Conservation (phyloP, 345 rosid genomes). For the Erucastrum elatum region DNA sequence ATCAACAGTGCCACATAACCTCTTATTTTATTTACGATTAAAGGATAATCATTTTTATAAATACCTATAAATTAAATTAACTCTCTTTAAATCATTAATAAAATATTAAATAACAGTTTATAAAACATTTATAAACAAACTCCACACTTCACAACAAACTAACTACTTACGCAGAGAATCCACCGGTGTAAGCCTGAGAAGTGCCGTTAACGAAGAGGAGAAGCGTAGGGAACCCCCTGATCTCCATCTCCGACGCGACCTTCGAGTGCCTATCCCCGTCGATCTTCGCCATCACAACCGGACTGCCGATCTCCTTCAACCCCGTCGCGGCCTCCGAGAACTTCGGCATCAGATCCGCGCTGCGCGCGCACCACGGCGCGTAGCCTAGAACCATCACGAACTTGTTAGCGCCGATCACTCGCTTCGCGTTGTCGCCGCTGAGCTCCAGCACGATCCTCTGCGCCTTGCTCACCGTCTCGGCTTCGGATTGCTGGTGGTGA, state of each 20-base stretch:
- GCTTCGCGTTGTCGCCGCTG: constrained; percentile 53
- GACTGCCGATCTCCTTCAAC: constrained; percentile 62
- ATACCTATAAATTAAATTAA: too few species aligned
- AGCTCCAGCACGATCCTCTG: constrained; percentile 80
- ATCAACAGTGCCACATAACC: background rate
- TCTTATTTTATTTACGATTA: too few species aligned
- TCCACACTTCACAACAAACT: background rate
- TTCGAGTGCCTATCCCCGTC: constrained; percentile 78
- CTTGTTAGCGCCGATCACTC: constrained; percentile 54
- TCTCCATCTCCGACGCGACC: constrained; percentile 58
- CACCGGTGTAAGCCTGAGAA: constrained; percentile 67
- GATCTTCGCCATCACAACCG: constrained; percentile 74
- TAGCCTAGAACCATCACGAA: constrained; percentile 76
- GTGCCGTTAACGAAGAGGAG: constrained; percentile 74
- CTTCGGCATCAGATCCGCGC: constrained; percentile 92
- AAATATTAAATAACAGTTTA: too few species aligned
- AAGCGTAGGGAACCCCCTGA: constrained; percentile 82
- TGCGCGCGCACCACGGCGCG: constrained; percentile 83
- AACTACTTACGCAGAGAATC: constrained; percentile 67
- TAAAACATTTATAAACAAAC: too few species aligned
- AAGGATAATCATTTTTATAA: too few species aligned
- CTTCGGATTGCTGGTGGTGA: constrained; percentile 51
- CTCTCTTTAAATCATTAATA: too few species aligned
- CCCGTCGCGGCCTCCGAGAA: constrained; percentile 79
- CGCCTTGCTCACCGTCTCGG: constrained; percentile 70